Evolutionary conservation across 1,139 yeast species (phyloP), one percentile per base, ranked within the genome.

Genomic region (Sugiyamaella paludigena): DNA sequence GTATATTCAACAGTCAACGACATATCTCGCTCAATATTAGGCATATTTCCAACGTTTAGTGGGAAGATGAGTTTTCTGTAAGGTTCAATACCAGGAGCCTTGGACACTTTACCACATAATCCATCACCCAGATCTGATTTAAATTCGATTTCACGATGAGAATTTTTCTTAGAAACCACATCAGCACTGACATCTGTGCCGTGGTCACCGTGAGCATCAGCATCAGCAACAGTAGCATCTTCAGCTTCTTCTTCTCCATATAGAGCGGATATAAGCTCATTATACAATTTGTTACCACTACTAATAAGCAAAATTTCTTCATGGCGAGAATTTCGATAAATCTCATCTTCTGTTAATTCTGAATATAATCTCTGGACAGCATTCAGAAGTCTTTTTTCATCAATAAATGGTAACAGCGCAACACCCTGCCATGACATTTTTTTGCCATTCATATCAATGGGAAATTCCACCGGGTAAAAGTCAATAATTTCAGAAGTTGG

Each of bases 341-440:
- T 71, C 61, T 91, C 98, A n/a, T 75, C 82, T 1, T 79, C 85
- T 0, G 89, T 77, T 43, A 91, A 72, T 35, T 74, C 68, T 1
- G 75, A 70, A 63, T 91, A 91, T 52, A 84, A 81, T 2, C 71
- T 78, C 46, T 79, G 77, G 2, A 89, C 95, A 1, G 82, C 83
- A 10, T 71, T 69, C 48, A 89, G 69, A 43, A 91, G 73, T 58
- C 96, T 73, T n/a, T 67, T 66, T 60, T 87, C 96, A 60, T 91
- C 96, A 60, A 91, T 91, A 58, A 91, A 91, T 0, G 98, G 97
- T 50, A 91, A 71, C 42, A 91, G 70, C 0, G 96, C 94, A 60
- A 91, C 85, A 47, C 96, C 97, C 65, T 88, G 95, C 98, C 98
- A 91, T 45, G 94, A 77, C 88, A 85, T 85, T 58, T 86, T 88